Evolutionary conservation across 495 filamentous ascomycete species (phyloP).

Genomic region (Annulohypoxylon maeteangense): DNA sequence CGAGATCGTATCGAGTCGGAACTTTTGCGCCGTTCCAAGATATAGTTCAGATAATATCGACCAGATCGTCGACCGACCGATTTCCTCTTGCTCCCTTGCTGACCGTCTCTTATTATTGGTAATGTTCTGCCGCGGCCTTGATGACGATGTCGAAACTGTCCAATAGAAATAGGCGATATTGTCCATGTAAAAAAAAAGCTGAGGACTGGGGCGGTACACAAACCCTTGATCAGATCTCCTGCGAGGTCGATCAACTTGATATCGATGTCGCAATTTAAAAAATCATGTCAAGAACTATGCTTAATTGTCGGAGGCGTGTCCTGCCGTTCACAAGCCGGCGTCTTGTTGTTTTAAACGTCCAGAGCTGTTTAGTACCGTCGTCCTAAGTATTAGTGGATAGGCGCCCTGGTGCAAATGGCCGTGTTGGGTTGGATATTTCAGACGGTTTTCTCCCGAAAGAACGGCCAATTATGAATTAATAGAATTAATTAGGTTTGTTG

Average conservation of each 20-base stretch:
- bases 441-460: neutral
- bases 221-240: constrained; percentile 41
- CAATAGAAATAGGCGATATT: constrained; percentile 22
- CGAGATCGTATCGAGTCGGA: constrained; percentile 34
- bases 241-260: constrained; percentile 26
- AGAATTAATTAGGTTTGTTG: constrained; percentile 16
- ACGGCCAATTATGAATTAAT: constrained; percentile 7
- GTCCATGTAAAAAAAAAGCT: constrained; percentile 39
- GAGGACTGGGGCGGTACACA: constrained; percentile 1
- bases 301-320: neutral
- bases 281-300: neutral
- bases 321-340: neutral
- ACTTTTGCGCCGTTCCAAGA: constrained; percentile 39
- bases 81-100: constrained; percentile 13
- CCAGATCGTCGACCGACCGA: constrained; percentile 27
- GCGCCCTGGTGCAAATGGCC: neutral
- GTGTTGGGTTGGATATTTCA: constrained; percentile 1
- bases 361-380: neutral
- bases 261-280: constrained; percentile 18
- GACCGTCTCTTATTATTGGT: constrained; percentile 8
- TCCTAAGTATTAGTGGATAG: neutral
- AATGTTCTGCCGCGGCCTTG: neutral
- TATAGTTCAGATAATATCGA: constrained; percentile 23
- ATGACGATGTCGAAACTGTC: constrained; percentile 30
- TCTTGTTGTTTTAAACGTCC: neutral